These are phyloP conservation scores for Collybiopsis confluens DNA, from an alignment of 768 basidiomycete species.

Conservation along the genomic window DNA sequence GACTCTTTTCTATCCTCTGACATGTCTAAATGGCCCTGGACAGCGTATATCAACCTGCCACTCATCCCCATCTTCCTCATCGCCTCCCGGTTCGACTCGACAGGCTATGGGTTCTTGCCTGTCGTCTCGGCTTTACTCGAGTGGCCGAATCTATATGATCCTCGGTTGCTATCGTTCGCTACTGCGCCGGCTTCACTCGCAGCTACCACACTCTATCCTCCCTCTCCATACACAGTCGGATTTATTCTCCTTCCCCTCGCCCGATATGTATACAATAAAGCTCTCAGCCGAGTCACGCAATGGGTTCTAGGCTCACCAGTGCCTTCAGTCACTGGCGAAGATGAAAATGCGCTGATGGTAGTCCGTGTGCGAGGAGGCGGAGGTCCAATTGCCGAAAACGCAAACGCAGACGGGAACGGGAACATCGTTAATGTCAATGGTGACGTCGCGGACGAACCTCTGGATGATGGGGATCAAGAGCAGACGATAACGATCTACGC, in stretches of 20 bases:
- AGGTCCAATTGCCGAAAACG: conserved; percentile 16
- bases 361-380: conserved; percentile 23
- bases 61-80: conserved; percentile 67
- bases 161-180: background rate
- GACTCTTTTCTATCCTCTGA: conserved; percentile 63
- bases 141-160: conserved; percentile 34
- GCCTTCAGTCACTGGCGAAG: conserved; percentile 17
- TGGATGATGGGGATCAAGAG: conserved; percentile 22
- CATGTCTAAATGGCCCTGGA: conserved; percentile 70
- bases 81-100: conserved; percentile 49
- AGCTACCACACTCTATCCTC: conserved; percentile 42
- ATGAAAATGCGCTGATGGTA: conserved; percentile 21
- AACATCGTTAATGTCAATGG: conserved; percentile 2
- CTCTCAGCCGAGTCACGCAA: conserved; percentile 35
- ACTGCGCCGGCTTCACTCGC: too few relatives aligned
- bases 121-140: conserved; percentile 43
- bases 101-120: conserved; percentile 24
- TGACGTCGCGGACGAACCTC: conserved; percentile 10
- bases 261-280: conserved; percentile 37
- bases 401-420: conserved; percentile 15
- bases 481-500: conserved; percentile 46
- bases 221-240: conserved; percentile 54
- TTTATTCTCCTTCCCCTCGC: conserved; percentile 48
- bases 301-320: conserved; percentile 38
- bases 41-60: conserved; percentile 72